These are phyloP conservation scores for Pseudomassariella vexata DNA, from an alignment of 2,329 filamentous ascomycete species.

Conservation along the genomic window DNA sequence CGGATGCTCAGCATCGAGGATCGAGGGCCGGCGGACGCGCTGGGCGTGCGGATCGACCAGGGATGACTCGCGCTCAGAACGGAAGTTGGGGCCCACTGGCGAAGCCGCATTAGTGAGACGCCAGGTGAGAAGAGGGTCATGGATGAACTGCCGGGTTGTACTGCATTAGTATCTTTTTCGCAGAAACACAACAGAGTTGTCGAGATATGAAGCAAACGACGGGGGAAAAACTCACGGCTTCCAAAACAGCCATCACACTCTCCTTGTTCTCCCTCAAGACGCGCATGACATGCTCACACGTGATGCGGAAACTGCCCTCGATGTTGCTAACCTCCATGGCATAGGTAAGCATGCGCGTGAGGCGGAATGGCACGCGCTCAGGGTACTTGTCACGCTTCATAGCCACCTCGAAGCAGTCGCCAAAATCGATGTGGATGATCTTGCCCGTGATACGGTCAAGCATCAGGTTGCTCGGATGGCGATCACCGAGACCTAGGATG, in stretches of 20 bases:
- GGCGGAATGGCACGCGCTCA: slow-evolving; percentile 92
- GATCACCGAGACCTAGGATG: slow-evolving; percentile 91
- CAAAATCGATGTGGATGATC: slow-evolving; percentile 98
- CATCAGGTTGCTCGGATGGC: slow-evolving; percentile 97
- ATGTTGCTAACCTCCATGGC: slow-evolving; percentile 99
- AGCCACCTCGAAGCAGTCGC: slow-evolving; percentile 97
- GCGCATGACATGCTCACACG: slow-evolving; percentile 97
- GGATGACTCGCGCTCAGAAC: slow-evolving; percentile 51
- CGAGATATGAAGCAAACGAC: neutral
- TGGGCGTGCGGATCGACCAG: slow-evolving; percentile 38
- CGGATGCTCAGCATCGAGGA: slow-evolving; percentile 58
- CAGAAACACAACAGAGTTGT: too few relatives aligned
- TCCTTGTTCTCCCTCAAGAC: slow-evolving; percentile 96
- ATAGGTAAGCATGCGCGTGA: slow-evolving; percentile 98
- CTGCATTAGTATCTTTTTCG: slow-evolving; percentile 12
- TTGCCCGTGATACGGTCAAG: slow-evolving; percentile 93
- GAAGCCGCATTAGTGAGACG: slow-evolving; percentile 65
- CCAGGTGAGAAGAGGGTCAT: slow-evolving; percentile 98
- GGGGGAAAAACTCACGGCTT: slow-evolving; percentile 81
- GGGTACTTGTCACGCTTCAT: slow-evolving; percentile 99
- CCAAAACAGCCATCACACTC: slow-evolving; percentile 94
- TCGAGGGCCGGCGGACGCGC: slow-evolving; percentile 60
- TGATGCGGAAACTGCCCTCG: slow-evolving; percentile 95
- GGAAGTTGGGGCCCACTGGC: slow-evolving; percentile 62
- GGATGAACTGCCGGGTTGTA: slow-evolving; percentile 68